Evolutionary conservation across 768 basidiomycete species (phyloP), one percentile per base, ranked within the genome.

Genomic region (Chalciporus piperatus): DNA sequence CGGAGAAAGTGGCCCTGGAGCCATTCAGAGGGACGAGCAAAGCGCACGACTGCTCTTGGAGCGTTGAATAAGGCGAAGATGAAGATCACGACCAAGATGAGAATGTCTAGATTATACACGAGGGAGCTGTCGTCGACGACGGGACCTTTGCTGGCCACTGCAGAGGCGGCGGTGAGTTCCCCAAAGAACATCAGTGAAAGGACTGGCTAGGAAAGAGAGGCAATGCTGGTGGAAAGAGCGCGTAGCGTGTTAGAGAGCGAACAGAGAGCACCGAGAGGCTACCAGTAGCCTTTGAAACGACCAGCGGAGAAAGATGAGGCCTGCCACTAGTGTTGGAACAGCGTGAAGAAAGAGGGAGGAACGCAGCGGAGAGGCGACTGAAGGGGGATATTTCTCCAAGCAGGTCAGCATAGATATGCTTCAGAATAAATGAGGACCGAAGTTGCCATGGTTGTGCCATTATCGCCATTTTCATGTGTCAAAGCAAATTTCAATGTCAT

Each of bases 1-100:
- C 66, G 70, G 37, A 85, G 66, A 55, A 83, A 53, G 54, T 78
- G 72, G 3, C 83, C 83, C 23, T 66, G 73, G 19, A 67, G 54
- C 82, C 82, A 82, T 53, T 83, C 80, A 5, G 75, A 72, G 25
- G 68, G 58, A 35, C 69, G 70, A 47, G 77, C 76, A 50, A 83
- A 70, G 40, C 83, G 78, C 19, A 75, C 77, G 12, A 82, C 50
- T 14, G 72, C 71, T 38, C 80, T 75, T 17, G 83, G 84, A 8
- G 80, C 59, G 6, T 72, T 69, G 53, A 75, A 64, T 6, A 77
- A 52, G 48, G 76, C 67, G 39, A 78, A 67, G 25, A 74, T 37
- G 0, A 65, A 70, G 35, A 78, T 63, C 43, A 77, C 42, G 20
- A 71, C 66, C 50, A 79, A 47, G 44, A 84, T 61, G 58, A 80